Conservation (phyloP, 1,139 yeast genomes). For the Sugiyamaella grinbergsii region DNA sequence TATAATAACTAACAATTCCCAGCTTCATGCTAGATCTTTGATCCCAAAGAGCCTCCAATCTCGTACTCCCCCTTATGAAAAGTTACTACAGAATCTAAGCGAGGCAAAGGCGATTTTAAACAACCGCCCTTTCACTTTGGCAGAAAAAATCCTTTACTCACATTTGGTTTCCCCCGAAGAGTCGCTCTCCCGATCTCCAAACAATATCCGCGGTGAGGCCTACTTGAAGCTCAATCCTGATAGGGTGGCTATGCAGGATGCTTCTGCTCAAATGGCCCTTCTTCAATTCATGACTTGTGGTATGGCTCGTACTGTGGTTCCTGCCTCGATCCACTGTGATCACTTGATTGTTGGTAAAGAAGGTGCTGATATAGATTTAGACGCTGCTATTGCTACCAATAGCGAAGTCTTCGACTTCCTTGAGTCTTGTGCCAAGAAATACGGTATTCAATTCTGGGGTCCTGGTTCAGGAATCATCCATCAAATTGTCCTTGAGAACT, state of each 20-base stretch:
- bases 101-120: conserved; percentile 64
- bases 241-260: conserved; percentile 99
- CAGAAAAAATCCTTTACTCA: conserved; percentile 91
- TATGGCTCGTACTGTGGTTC: conserved; percentile 79
- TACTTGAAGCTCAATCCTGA: conserved; percentile 94
- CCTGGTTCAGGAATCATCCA: conserved; percentile 99
- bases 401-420: conserved; percentile 93
- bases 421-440: conserved; percentile 85
- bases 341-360: conserved; percentile 94
- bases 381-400: conserved; percentile 75
- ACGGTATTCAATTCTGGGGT: conserved; percentile 98
- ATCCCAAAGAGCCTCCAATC: conserved; percentile 22
- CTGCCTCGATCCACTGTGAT: conserved; percentile 96
- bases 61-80: conserved; percentile 85
- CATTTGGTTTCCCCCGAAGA: conserved; percentile 89
- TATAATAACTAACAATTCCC: background rate
- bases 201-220: conserved; percentile 72
- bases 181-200: conserved; percentile 52
- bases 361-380: conserved; percentile 81
- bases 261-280: conserved; percentile 97
- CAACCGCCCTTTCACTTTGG: conserved; percentile 79
- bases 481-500: conserved; percentile 94
- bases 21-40: conserved; percentile 22
- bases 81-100: conserved; percentile 63
- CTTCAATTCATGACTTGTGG: conserved; percentile 97